A percentile compares a stretch with the other conserved stretches of the same genome.
These are phyloP conservation scores for Microbotryomycetes sp. DNA, from an alignment of 1,284 basidiomycete genomes.

Conservation along the genomic window DNA sequence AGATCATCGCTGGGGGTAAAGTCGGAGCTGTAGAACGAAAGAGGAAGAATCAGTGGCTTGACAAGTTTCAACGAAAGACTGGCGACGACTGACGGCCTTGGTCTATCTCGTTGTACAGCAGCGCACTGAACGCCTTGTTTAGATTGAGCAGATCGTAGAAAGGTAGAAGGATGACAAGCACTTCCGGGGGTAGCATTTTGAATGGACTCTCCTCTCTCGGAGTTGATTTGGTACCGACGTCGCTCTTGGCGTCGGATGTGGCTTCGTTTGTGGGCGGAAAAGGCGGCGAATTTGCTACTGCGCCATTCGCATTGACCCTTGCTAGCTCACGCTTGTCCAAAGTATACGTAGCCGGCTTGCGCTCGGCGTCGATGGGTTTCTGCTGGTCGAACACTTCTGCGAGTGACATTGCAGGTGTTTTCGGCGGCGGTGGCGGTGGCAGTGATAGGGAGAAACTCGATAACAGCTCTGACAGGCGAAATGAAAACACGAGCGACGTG, in stretches of 20 bases:
- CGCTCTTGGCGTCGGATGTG: background rate
- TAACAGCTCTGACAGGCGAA: slow-evolving; percentile 20
- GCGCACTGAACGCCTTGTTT: slow-evolving; percentile 33
- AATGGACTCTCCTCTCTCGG: slow-evolving; percentile 4
- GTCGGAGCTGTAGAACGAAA: slow-evolving; percentile 7
- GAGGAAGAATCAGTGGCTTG: background rate
- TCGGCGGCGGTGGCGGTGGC: slow-evolving; percentile 6
- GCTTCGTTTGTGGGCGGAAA: background rate
- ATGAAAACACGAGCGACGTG: slow-evolving; percentile 27
- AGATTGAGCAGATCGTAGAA: slow-evolving; percentile 35
- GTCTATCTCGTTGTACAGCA: slow-evolving; percentile 15
- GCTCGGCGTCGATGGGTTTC: background rate
- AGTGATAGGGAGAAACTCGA: slow-evolving; percentile 9
- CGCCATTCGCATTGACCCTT: background rate
- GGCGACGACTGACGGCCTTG: background rate
- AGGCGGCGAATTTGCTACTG: background rate
- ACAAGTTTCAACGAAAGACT: background rate
- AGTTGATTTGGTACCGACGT: background rate
- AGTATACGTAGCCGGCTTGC: too few species aligned
- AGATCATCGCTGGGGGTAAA: slow-evolving; percentile 31
- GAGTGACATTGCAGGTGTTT: background rate
- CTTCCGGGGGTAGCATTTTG: slow-evolving; percentile 24
- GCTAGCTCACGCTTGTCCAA: too few species aligned
- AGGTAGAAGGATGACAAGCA: slow-evolving; percentile 31
- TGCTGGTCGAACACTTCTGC: background rate